These are phyloP conservation scores for Lagerstroemia speciosa DNA, from an alignment of 345 rosid genomes.

Conservation along the genomic window DNA sequence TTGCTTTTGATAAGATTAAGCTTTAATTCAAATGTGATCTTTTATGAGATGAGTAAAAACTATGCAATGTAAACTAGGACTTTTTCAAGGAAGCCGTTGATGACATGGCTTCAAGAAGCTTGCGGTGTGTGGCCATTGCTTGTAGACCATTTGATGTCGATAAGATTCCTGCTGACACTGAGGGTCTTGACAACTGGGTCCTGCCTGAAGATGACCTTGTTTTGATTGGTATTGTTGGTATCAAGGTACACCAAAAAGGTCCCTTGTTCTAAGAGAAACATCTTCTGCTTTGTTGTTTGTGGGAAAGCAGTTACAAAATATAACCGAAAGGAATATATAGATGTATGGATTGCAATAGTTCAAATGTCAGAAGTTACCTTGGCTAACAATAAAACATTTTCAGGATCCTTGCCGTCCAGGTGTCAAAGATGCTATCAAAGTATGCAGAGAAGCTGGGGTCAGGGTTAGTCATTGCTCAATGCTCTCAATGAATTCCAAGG, in stretches of 20 bases:
- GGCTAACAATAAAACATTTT: slow-evolving; percentile 10
- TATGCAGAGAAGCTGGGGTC: slow-evolving; percentile 72
- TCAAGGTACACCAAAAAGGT: slow-evolving; percentile 44
- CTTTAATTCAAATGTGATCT: not conserved
- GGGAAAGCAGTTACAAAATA: not conserved
- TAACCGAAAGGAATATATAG: not conserved
- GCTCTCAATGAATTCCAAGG: not conserved
- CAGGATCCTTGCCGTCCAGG: slow-evolving; percentile 97
- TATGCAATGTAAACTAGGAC: slow-evolving; percentile 31
- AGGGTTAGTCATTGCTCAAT: slow-evolving; percentile 38
- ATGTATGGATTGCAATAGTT: not conserved
- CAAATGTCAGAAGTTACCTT: not conserved
- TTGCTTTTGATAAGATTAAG: not conserved
- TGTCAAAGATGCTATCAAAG: slow-evolving; percentile 69
- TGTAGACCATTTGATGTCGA: slow-evolving; percentile 52
- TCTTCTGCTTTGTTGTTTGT: not conserved
- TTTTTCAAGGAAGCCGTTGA: slow-evolving; percentile 59
- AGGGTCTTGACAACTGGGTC: slow-evolving; percentile 53
- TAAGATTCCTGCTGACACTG: slow-evolving; percentile 59
- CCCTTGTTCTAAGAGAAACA: not conserved
- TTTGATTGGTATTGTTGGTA: slow-evolving; percentile 88
- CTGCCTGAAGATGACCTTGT: slow-evolving; percentile 86
- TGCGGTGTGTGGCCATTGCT: slow-evolving; percentile 96
- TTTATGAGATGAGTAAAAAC: not conserved
- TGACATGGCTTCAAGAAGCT: slow-evolving; percentile 77